Percentiles rank a stretch among this genome's conserved stretches.
Evolutionary conservation across 179 eudicot species (phyloP).

Genomic region (Vitellaria paradoxa): DNA sequence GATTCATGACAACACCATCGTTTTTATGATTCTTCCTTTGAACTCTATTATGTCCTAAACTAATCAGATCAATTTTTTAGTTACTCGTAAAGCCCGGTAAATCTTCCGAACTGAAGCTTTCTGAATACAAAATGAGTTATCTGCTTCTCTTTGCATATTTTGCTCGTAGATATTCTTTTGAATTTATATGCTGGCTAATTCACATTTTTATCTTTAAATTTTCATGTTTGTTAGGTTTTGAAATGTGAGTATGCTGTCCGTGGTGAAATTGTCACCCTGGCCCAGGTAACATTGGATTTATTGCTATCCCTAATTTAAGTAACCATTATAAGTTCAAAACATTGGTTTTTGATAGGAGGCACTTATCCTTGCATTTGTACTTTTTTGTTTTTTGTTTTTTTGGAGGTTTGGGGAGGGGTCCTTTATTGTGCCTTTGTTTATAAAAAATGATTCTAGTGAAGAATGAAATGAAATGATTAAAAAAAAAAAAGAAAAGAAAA

Average conservation of each 20-base stretch:
- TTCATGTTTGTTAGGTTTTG: slow-evolving; percentile 47
- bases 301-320: background rate
- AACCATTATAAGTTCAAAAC: background rate
- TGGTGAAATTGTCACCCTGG: slow-evolving; percentile 81
- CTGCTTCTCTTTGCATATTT: background rate
- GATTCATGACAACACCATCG: too few species aligned
- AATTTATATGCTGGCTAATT: background rate
- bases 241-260: slow-evolving; percentile 95
- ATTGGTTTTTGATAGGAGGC: background rate
- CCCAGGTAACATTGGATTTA: slow-evolving; percentile 47
- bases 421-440: too few species aligned
- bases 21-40: too few species aligned
- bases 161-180: background rate
- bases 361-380: background rate
- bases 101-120: background rate
- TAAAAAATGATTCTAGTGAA: background rate
- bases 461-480: too few species aligned
- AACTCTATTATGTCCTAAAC: background rate
- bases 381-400: too few species aligned
- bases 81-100: too few species aligned
- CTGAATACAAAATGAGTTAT: background rate
- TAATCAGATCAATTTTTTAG: background rate
- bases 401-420: too few species aligned
- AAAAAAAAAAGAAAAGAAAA: too few species aligned
- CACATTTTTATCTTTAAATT: background rate